phyloP scores from a whole-genome alignment of 768 basidiomycete genomes.

The Scleroderma bovista region DNA sequence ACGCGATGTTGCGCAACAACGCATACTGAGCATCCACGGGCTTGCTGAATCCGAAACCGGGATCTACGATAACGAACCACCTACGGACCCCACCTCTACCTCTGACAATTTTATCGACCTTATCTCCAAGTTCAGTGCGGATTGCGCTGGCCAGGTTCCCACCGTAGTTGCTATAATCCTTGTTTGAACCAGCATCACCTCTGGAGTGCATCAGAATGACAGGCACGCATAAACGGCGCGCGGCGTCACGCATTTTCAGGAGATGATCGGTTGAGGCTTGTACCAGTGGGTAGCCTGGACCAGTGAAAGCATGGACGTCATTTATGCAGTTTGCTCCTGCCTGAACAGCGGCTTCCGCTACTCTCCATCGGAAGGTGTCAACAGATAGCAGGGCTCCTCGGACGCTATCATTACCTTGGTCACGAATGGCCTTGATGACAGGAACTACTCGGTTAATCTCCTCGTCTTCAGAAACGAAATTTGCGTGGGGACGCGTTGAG shows the following conservation, averaged over 20 bases:
- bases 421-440: constrained; percentile 54
- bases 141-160: constrained; percentile 61
- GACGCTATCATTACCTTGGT: constrained; percentile 15
- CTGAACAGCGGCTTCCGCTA: constrained; percentile 65
- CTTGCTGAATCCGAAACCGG: constrained; percentile 95
- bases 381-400: constrained; percentile 16
- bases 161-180: constrained; percentile 50
- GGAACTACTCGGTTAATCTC: constrained; percentile 73
- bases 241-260: constrained; percentile 57
- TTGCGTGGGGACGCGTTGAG: constrained; percentile 82
- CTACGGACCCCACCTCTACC: constrained; percentile 69
- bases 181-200: constrained; percentile 74
- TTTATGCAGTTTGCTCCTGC: constrained; percentile 94
- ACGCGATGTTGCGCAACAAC: constrained; percentile 49
- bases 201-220: constrained; percentile 94
- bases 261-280: constrained; percentile 35
- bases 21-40: constrained; percentile 66
- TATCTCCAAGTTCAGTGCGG: constrained; percentile 61
- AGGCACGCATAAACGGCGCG: constrained; percentile 63
- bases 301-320: constrained; percentile 82
- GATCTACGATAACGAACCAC: constrained; percentile 89
- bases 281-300: constrained; percentile 44
- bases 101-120: constrained; percentile 58
- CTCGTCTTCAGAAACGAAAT: constrained; percentile 57
- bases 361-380: constrained; percentile 39